Percentiles rank a stretch among this genome's conserved stretches.
These are phyloP conservation scores for Vaucheria bursata DNA, from an alignment of 352 stramenopile genomes.

Conservation along the genomic window DNA sequence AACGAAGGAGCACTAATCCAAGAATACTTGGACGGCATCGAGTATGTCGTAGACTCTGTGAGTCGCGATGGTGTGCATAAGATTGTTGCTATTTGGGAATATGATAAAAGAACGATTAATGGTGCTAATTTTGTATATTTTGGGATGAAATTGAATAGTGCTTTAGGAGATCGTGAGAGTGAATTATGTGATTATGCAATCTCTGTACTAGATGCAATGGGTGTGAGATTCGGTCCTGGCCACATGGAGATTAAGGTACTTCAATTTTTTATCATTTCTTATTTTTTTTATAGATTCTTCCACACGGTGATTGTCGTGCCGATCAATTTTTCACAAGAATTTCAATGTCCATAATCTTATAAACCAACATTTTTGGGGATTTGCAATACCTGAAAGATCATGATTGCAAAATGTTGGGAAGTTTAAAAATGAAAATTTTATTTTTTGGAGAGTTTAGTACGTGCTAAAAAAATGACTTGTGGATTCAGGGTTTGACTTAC, in stretches of 20 bases:
- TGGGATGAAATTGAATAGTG: slow-evolving; percentile 54
- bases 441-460: too few species aligned
- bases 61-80: slow-evolving; percentile 78
- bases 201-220: slow-evolving; percentile 57
- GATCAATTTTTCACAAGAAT: too few species aligned
- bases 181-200: slow-evolving; percentile 39
- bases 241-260: slow-evolving; percentile 70
- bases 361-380: too few species aligned
- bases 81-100: slow-evolving; percentile 81
- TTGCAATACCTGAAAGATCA: too few species aligned
- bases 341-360: too few species aligned
- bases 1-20: slow-evolving; percentile 73
- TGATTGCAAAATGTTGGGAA: too few species aligned
- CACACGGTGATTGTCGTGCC: too few species aligned
- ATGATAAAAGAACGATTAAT: slow-evolving; percentile 82
- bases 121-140: slow-evolving; percentile 88
- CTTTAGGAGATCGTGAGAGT: slow-evolving; percentile 37
- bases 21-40: slow-evolving; percentile 82
- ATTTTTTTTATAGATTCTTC: too few species aligned
- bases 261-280: too few species aligned
- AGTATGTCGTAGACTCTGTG: slow-evolving; percentile 93
- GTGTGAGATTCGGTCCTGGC: slow-evolving; percentile 65
- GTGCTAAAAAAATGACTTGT: too few species aligned
- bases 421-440: too few species aligned
- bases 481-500: too few species aligned